Conservation (phyloP, 306 rosid species). For the Quercus aquifolioides region DNA sequence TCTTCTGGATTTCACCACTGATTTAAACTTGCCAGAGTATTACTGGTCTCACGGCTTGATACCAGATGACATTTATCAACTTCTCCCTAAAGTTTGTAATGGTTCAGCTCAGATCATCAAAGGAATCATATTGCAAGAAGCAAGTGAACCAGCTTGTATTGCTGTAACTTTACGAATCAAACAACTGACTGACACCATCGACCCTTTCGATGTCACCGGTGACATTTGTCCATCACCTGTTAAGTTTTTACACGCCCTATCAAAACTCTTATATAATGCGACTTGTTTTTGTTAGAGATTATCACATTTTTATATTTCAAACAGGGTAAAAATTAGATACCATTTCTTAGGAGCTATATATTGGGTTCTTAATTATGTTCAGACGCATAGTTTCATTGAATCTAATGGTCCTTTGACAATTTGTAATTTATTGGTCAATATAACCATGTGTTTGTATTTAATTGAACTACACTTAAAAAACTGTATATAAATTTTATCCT, state of each 20-base stretch:
- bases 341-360: no score
- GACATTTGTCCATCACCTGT: not conserved
- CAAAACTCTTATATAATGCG: not conserved
- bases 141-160: not conserved
- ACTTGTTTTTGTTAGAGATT: no score
- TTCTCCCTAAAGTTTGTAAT: conserved; percentile 16
- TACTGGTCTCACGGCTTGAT: conserved; percentile 42
- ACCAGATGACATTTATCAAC: conserved; percentile 16
- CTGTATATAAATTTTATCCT: no score
- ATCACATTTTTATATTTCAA: no score
- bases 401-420: not conserved
- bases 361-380: no score
- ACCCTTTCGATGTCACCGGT: not conserved
- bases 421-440: not conserved
- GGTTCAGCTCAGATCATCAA: not conserved
- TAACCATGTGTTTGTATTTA: no score
- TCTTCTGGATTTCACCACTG: conserved; percentile 25
- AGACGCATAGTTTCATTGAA: no score
- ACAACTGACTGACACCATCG: not conserved
- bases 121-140: not conserved
- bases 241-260: not conserved
- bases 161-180: not conserved
- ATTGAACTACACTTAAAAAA: no score
- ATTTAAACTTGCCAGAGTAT: conserved; percentile 16
- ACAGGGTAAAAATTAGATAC: no score